Evolutionary conservation across 1,284 basidiomycete genomes (phyloP), one percentile per base, ranked within the genome.

Genomic region (Salmacisia buchloeana): DNA sequence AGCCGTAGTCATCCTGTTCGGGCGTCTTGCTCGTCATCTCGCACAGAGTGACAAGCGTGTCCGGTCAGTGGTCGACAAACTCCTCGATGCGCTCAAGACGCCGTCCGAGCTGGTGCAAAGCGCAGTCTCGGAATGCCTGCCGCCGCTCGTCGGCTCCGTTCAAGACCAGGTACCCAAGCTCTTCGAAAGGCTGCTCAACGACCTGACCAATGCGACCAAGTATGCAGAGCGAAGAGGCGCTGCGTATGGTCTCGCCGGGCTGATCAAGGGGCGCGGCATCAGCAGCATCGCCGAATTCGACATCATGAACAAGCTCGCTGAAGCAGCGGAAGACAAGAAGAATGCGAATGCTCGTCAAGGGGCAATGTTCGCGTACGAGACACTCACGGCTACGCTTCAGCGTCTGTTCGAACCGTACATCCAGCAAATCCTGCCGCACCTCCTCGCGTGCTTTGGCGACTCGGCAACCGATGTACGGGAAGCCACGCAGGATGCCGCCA

Each of bases 51-150:
- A 78, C 49, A 65, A 63, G 58, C 72, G 76, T 12, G 69, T 79
- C 61, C 69, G 69, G 58, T 68, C 72, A 46, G 91, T 97, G 66
- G 89, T 97, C 9, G 88, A 92, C 67, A 85, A 93, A n/a, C 84
- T 98, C 23, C 86, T 96, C 5, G 90, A 91, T 27, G 92, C 94
- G 0, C 84, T 98, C 68, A 90, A 90, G 81, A 98, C 94, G 0
- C 96, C 96, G 0, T 88, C 93, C 0, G 96, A 99, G 80, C 88
- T 94, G 71, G 96, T 99, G 0, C 94, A 98, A 80, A 89, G 92
- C 60, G 94, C 96, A 0, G 93, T 98, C 0, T 91, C 94, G 0
- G 96, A 97, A 63, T 82, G 82, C 82, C 83, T 98, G 9, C 89
- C 92, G 0, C 92, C 93, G 1, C 84, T 99, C 5, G 90, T 94